Base-by-base conservation (phyloP, 129 eudicot genomes). In the Sambucus nigra region DNA sequence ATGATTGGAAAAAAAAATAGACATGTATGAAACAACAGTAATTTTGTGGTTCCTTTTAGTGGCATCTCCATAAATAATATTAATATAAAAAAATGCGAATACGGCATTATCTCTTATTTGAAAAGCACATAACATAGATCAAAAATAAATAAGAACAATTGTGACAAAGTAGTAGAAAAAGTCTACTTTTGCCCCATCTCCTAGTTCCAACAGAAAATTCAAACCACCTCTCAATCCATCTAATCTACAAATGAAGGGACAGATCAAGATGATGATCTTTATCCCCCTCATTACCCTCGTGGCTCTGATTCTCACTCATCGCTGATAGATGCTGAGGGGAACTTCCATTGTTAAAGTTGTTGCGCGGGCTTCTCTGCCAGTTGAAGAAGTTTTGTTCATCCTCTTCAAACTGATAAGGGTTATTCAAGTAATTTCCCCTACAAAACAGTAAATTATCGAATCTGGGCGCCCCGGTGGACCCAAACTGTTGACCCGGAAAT, bases 241-340 rank as follows among this genome's bases (percentile, higher is more conserved):
- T 50, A 25, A 12, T 10, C 31, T 69, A 73, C 59, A 82, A 68
- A 75, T 77, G 91, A 29, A 82, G 84, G 18, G 81, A 73, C 63
- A 82, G 57, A 64, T 82, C 91, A 60, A 82, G 77, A 40, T 70
- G 77, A 31, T 67, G 75, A 47, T 77, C 80, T 20, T 60, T 68
- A 16, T 57, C n/a, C n/a, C n/a, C n/a, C 66, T 5, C 51, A 52
- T 50, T 51, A 49, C 54, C 19, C 33, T 39, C 51, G 21, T 50
- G 24, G 46, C 25, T 55, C 9, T 19, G 56, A 29, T 51, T 51
- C 65, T 55, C 64, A 12, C 28, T 46, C 15, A 45, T 19, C 44
- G 25, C 18, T 32, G 22, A 26, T 6, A n/a, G 49, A 7, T 28
- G 53, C 13, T 35, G 16, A 20, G 16, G 52, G 29, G 53, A 19